Evolutionary conservation across 2,329 filamentous ascomycete species (phyloP).

Genomic region (Diaporthe ilicicola): DNA sequence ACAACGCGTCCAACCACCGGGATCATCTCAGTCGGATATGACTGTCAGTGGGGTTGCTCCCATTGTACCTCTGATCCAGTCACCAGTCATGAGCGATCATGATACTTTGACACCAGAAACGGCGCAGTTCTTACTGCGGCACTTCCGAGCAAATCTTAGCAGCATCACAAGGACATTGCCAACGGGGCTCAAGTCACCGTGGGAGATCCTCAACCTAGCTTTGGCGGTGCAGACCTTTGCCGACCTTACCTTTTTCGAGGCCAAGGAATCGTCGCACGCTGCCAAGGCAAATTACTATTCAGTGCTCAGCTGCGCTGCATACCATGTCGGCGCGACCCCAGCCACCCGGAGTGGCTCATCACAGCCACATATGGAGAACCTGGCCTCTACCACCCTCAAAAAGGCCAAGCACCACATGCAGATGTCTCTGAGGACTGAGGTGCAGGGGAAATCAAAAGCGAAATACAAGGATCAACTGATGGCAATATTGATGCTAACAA

Average conservation of each 20-base stretch:
- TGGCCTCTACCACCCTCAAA: neutral
- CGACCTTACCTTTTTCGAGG: neutral
- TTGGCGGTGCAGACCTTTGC: neutral
- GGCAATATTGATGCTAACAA: conserved; percentile 1
- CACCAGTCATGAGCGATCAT: neutral
- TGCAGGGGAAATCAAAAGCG: neutral
- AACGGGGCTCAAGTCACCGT: neutral
- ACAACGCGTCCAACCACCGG: neutral
- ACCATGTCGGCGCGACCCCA: neutral
- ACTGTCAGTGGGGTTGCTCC: neutral
- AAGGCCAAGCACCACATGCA: conserved; percentile 7
- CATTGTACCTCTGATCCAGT: neutral
- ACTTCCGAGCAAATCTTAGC: neutral
- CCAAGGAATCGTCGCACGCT: neutral
- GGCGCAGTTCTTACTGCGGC: neutral
- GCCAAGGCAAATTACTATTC: neutral
- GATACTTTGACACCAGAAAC: neutral
- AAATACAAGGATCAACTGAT: conserved; percentile 11
- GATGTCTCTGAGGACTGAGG: neutral
- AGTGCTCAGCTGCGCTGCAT: conserved; percentile 2
- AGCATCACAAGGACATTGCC: neutral
- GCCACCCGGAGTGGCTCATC: neutral
- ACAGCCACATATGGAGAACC: neutral
- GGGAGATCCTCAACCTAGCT: neutral
- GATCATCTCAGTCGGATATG: neutral